Evolutionary conservation across 352 stramenopile genomes (phyloP).

Genomic region (Globisporangium canariense): DNA sequence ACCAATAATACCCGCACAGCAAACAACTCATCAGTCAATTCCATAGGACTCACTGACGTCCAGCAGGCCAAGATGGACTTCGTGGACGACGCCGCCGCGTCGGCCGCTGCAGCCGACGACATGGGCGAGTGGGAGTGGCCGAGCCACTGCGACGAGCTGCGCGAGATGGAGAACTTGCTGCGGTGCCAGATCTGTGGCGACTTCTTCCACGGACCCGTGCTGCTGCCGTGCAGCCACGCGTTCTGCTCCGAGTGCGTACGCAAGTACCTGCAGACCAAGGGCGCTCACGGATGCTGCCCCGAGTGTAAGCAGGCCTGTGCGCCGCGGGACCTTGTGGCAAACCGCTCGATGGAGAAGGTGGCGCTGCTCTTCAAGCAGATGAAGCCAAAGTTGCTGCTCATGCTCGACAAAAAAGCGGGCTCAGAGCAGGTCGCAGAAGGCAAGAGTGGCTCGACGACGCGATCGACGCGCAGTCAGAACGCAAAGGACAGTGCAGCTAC

Average conservation of each 20-base stretch:
- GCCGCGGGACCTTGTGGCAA: constrained; percentile 57
- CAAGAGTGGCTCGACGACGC: neutral
- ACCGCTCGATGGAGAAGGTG: constrained; percentile 73
- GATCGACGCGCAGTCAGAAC: constrained; percentile 1
- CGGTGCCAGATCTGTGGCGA: constrained; percentile 84
- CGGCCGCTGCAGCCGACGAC: constrained; percentile 7
- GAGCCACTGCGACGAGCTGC: constrained; percentile 44
- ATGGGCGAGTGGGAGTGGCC: constrained; percentile 84
- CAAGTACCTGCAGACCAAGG: constrained; percentile 70
- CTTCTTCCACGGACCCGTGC: constrained; percentile 77
- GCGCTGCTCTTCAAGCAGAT: constrained; percentile 59
- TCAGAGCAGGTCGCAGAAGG: constrained; percentile 1
- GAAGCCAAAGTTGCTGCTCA: constrained; percentile 61
- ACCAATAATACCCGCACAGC: too few species aligned
- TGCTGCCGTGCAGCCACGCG: constrained; percentile 74
- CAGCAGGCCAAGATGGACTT: constrained; percentile 11
- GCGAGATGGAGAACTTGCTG: constrained; percentile 69
- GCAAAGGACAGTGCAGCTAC: neutral
- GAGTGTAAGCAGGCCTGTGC: constrained; percentile 74
- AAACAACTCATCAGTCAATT: neutral
- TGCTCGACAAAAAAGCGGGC: constrained; percentile 24
- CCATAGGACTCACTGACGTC: neutral
- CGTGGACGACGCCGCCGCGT: constrained; percentile 4
- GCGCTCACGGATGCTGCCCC: constrained; percentile 68
- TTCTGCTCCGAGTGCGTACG: constrained; percentile 86